Evolutionary conservation across 805 yeast genomes (phyloP), one percentile per base, ranked within the genome.

Genomic region (Kuraishia piskuri): DNA sequence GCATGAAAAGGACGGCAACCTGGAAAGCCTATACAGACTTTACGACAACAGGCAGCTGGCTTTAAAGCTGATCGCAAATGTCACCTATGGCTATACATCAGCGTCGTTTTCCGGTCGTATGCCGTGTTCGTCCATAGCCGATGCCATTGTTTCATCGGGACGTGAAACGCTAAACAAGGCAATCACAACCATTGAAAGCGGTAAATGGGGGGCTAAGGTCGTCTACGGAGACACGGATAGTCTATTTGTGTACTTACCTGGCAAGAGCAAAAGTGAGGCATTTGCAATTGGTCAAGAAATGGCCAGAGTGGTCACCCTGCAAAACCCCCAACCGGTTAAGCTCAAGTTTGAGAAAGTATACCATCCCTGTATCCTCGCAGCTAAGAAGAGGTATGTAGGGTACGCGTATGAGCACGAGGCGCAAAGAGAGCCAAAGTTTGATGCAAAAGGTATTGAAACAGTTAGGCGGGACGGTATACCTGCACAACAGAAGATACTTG

Each of bases 151-250:
- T 0, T 82, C 90, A 22, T 83, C 94, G 0, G 99, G 94, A 0
- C 73, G 98, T 52, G 97, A 92, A 66, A 86, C 90, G 0, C 69
- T 94, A 50, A 83, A 83, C 52, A 75, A 76, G 51, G 86, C 97
- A 0, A 83, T 90, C 24, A 76, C 77, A 1, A 62, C 77, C 50
- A 91, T 94, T 51, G 95, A 90, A 55, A 55, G 56, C 0, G 70
- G 70, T 2, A 63, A 73, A 22, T 88, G 90, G 88, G 90, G 90
- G 1, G 97, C 97, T 0, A 83, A 87, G 61, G 97, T 94, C 0
- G 96, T 92, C 0, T 94, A 94, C 65, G 98, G 99, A 3, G 99
- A 94, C 65, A 94, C 99, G 0, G 99, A 94, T 67, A 88, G 96
- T 46, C 67, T 94, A 53, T 94, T 94, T 74, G 91, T 94, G 2